phyloP scores from a whole-genome alignment of 805 yeast genomes.

The Teunomyces kruisii region DNA sequence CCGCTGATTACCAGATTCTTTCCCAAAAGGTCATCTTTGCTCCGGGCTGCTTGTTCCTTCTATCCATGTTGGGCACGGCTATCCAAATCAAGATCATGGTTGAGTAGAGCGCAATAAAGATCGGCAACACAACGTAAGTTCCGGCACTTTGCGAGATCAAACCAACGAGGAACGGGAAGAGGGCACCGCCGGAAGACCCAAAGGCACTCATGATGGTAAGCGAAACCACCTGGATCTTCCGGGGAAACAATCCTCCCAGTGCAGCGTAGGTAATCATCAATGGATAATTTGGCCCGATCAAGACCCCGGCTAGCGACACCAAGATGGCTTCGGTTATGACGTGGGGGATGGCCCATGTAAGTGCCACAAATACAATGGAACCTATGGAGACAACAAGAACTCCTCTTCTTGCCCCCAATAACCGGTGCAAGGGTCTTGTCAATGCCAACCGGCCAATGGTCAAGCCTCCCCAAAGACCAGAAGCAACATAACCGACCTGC shows the following conservation, averaged over 20 bases:
- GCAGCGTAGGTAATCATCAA: slow-evolving; percentile 47
- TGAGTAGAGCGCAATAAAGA: slow-evolving; percentile 37
- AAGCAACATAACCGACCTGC: slow-evolving; percentile 59
- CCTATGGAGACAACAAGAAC: slow-evolving; percentile 32
- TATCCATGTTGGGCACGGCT: slow-evolving; percentile 35
- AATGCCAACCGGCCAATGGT: slow-evolving; percentile 61
- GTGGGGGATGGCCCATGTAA: slow-evolving; percentile 51
- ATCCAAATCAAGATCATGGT: slow-evolving; percentile 40
- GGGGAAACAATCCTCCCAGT: slow-evolving; percentile 39
- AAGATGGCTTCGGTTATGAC: slow-evolving; percentile 46
- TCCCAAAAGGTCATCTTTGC: slow-evolving; percentile 15
- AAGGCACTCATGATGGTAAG: slow-evolving; percentile 54
- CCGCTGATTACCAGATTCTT: slow-evolving; percentile 15
- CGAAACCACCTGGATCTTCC: slow-evolving; percentile 51
- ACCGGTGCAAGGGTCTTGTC: slow-evolving; percentile 37
- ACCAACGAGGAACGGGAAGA: slow-evolving; percentile 55
- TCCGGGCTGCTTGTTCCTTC: slow-evolving; percentile 6
- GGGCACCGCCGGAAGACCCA: slow-evolving; percentile 59
- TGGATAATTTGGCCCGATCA: slow-evolving; percentile 68
- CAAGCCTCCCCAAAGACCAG: slow-evolving; percentile 73
- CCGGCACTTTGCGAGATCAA: slow-evolving; percentile 46
- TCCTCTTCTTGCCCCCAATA: slow-evolving; percentile 46
- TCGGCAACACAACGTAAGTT: slow-evolving; percentile 51
- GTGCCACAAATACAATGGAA: slow-evolving; percentile 37
- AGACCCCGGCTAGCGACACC: slow-evolving; percentile 53